Percentiles rank a stretch among this genome's conserved stretches.
Evolutionary conservation across 1,284 basidiomycete species (phyloP).

Genomic region (Naganishia cerealis): DNA sequence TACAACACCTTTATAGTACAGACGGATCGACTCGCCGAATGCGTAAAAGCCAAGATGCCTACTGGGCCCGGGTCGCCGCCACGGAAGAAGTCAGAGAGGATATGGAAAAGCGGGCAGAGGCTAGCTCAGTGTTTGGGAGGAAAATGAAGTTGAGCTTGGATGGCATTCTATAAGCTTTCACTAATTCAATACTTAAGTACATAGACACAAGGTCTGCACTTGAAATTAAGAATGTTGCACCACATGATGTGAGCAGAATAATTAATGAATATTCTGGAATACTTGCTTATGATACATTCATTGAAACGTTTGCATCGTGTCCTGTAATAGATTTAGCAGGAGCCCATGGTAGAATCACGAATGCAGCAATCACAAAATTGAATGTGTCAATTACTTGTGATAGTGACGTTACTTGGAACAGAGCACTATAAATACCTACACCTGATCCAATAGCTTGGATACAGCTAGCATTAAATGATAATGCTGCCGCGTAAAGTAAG

Average conservation of each 20-base stretch:
- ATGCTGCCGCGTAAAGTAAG: constrained; percentile 39
- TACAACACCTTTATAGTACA: too few species aligned
- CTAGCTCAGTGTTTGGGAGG: too few species aligned
- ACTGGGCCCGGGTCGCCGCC: too few species aligned
- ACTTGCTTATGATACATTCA: constrained; percentile 25
- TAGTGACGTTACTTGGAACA: constrained; percentile 13
- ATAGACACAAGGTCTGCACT: constrained; percentile 46
- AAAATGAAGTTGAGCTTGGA: too few species aligned
- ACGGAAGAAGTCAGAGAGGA: too few species aligned
- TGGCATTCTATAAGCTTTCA: too few species aligned
- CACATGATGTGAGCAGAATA: constrained; percentile 19
- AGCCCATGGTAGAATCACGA: constrained; percentile 38
- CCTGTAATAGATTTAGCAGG: too few species aligned
- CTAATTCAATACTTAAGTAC: constrained; percentile 38
- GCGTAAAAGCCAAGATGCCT: too few species aligned
- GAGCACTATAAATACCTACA: constrained; percentile 18
- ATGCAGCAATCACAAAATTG: constrained; percentile 41
- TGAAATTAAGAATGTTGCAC: constrained; percentile 42
- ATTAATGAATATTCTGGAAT: constrained; percentile 36
- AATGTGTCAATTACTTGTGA: constrained; percentile 40
- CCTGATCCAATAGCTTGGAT: constrained; percentile 19
- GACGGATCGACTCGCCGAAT: too few species aligned
- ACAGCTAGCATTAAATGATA: constrained; percentile 20
- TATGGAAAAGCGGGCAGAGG: too few species aligned
- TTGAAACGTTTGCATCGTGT: too few species aligned